Evolutionary conservation across 305 asterid species (phyloP), one percentile per base, ranked within the genome.

Genomic region (Andrographis paniculata): DNA sequence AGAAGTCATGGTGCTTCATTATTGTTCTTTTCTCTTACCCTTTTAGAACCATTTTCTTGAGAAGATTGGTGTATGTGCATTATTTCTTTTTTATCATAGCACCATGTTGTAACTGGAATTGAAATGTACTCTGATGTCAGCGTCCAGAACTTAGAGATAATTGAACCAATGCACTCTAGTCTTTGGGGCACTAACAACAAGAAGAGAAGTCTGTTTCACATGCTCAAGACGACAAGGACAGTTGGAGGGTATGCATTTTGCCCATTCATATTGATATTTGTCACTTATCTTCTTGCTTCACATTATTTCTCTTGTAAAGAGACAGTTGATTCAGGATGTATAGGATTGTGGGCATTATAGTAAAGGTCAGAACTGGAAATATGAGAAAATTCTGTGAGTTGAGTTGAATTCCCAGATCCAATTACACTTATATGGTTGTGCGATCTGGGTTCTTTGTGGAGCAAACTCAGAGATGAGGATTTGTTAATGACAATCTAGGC

Each of bases 141-240:
- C 52, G 93, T 91, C 55, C 95, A 80, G 64, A 91, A 91, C 76
- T 72, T 91, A 82, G 99, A 86, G 73, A 79, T 91, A 52, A 83
- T 86, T 49, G 99, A 91, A 71, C 81, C 96, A 40, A 76, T 78
- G 80, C 93, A 86, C 65, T 65, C 86, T 39, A 63, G 77, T 61
- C 92, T 86, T 59, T 61, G 73, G 73, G 95, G 93, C 8, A 71
- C 93, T 52, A 80, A 58, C 75, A 75, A 37, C 76, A 86, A 78
- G 64, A 91, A 91, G 76, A 77, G 82, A 75, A 86, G 99, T 60
- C 69, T 91, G 59, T 91, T 89, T 74, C 94, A 80, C 64, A 78
- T 82, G 95, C 94, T 89, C 68, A 86, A 80, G 82, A 78, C 95
- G 48, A 91, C 96, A 47, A 64, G 86, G 63, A 91, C 95, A 48